A percentile compares a stretch with the other conserved stretches of the same genome.
phyloP scores from a whole-genome alignment of 768 basidiomycete genomes.

The Hydnomerulius pinastri region DNA sequence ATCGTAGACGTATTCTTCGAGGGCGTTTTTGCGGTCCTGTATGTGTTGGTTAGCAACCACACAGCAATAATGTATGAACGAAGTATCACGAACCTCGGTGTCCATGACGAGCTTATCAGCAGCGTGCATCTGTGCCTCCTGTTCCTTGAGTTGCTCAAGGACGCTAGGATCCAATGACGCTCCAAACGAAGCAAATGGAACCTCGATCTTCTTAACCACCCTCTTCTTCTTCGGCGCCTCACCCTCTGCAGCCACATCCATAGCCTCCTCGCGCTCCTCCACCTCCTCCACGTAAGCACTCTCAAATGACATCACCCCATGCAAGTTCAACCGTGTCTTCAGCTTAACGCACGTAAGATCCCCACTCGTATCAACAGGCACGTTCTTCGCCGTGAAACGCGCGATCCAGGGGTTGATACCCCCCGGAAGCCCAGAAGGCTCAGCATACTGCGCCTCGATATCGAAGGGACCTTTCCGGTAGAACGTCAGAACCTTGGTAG shows the following conservation, averaged over 20 bases:
- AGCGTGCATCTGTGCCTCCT: conserved; percentile 86
- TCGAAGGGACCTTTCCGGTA: conserved; percentile 88
- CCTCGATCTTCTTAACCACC: conserved; percentile 78
- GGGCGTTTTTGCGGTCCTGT: conserved; percentile 95
- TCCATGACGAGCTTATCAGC: conserved; percentile 96
- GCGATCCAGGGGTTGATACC: conserved; percentile 84
- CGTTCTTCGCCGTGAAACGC: conserved; percentile 77
- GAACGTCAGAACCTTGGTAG: conserved; percentile 95
- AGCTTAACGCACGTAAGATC: conserved; percentile 86
- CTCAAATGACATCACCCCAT: conserved; percentile 89
- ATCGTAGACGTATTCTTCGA: conserved; percentile 99
- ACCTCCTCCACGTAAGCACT: conserved; percentile 80
- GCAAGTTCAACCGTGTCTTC: conserved; percentile 83
- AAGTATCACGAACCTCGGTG: conserved; percentile 72
- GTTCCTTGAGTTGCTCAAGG: conserved; percentile 71
- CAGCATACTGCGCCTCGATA: conserved; percentile 82
- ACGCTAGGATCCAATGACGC: conserved; percentile 63
- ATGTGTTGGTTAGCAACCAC: conserved; percentile 5
- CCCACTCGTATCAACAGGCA: conserved; percentile 67
- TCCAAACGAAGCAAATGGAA: conserved; percentile 68
- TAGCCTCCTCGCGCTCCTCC: conserved; percentile 78
- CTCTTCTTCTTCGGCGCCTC: conserved; percentile 76
- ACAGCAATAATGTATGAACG: neutral
- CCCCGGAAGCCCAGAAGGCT: conserved; percentile 71
- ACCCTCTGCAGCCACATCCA: conserved; percentile 65